A percentile compares a stretch with the other conserved stretches of the same genome.
Conservation (phyloP, 1,284 basidiomycete species). For the Trichosporon sp. region DNA sequence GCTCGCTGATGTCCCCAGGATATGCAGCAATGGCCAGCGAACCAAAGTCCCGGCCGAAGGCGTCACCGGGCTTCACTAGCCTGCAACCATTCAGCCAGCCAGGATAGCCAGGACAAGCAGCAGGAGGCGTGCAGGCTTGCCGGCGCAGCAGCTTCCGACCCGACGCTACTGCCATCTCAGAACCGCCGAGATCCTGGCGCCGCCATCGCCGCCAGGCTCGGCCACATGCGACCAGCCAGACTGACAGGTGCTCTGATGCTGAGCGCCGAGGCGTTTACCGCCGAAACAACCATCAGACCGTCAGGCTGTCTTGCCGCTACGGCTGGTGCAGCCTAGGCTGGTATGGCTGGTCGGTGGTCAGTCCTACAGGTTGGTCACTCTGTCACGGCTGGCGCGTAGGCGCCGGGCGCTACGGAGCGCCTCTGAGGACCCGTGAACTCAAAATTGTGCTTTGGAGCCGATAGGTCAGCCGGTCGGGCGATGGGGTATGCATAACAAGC, state of each 20-base stretch:
- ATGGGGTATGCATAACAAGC: background rate
- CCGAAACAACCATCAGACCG: background rate
- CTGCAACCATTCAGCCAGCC: background rate
- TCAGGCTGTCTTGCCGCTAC: too few relatives aligned
- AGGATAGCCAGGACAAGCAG: background rate
- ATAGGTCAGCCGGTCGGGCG: background rate
- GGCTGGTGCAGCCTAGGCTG: too few relatives aligned
- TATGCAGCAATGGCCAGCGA: background rate
- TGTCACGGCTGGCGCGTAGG: too few relatives aligned
- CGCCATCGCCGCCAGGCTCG: background rate
- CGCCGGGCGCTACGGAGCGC: background rate
- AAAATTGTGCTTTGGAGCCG: background rate
- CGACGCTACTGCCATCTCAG: too few relatives aligned
- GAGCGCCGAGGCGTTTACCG: background rate
- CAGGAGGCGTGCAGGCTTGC: background rate
- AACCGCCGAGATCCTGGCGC: background rate
- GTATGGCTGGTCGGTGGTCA: too few relatives aligned
- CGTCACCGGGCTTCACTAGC: background rate
- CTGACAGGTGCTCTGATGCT: background rate
- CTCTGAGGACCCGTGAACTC: background rate
- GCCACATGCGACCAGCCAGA: background rate
- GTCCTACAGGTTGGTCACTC: too few relatives aligned
- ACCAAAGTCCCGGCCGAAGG: background rate
- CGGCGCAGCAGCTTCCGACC: too few relatives aligned
- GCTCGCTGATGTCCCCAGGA: too few relatives aligned